Conservation (phyloP, 306 rosid genomes). For the Betula pendula region DNA sequence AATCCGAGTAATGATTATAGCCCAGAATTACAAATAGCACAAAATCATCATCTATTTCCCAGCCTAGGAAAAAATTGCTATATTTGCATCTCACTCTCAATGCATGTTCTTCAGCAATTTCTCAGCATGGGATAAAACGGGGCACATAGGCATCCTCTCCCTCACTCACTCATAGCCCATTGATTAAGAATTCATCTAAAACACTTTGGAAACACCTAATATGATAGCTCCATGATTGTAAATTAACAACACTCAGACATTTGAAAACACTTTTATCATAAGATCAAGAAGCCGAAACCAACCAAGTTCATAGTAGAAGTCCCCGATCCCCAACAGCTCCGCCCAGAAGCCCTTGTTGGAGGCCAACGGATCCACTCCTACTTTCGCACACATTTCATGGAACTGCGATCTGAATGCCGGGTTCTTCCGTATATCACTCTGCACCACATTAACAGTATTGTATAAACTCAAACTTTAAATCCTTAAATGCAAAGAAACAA, state of each 20-base stretch:
- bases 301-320: conserved; percentile 96
- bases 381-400: conserved; percentile 95
- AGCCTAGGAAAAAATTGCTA: background rate
- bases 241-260: background rate
- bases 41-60: background rate
- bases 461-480: background rate
- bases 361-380: conserved; percentile 97
- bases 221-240: background rate
- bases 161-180: background rate
- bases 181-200: background rate
- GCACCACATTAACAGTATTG: conserved; percentile 12
- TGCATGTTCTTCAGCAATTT: background rate
- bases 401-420: conserved; percentile 97
- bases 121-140: background rate
- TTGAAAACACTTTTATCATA: conserved; percentile 13
- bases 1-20: background rate
- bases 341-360: conserved; percentile 98
- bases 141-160: background rate
- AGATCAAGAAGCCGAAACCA: conserved; percentile 42
- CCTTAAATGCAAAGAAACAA: background rate
- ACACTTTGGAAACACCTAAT: background rate
- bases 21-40: background rate
- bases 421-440: conserved; percentile 95
- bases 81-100: background rate
- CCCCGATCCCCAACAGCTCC: conserved; percentile 94